Base-by-base conservation (phyloP, 1,139 yeast species). In the Suzukiozyma palmioleophila region DNA sequence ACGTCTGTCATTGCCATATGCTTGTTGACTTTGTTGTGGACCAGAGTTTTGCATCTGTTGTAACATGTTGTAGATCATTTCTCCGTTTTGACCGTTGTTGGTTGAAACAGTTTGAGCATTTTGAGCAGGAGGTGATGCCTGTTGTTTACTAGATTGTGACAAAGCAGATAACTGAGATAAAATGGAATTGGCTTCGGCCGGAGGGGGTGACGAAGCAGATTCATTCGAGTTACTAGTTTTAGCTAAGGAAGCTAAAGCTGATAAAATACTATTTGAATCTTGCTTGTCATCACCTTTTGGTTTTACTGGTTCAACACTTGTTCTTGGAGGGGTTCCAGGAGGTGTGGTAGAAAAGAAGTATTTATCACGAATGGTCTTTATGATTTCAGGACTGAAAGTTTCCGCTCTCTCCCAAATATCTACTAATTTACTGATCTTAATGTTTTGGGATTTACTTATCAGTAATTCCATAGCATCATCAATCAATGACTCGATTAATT, bases 381-480 rank as follows among this genome's bases (percentile, higher is more conserved):
- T 66, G 30, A 73, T 65, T 33, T 72, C 71, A 33, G 75, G 73
- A 39, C 73, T 70, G 62, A 92, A 92, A 12, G 96, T 84, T 38
- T 79, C 81, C 27, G 92, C 85, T 49, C 88, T 79, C 53, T 81
- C 88, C 98, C 98, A 92, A 53, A 92, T 90, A 48, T 87, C 96
- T 50, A 92, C 76, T 52, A 92, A 73, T 62, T 89, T 90, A 54
- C 80, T 72, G 50, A 89, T 79, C 61, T 89, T 92, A 43, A 79
- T 87, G 56, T 70, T 69, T 49, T 79, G 81, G 38, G 76, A 69
- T 41, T 72, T 70, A 37, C 67, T 68, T 41, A 69, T 62, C 50
- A 79, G 71, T 45, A 71, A 73, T 38, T 74, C 73, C 53, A 81
- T 62, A 25, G 87, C 78, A 50, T 79, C 80, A 51, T 78, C 79